Evolutionary conservation across 2,329 filamentous ascomycete genomes (phyloP).

Genomic region (Dothideomycetes sp.): DNA sequence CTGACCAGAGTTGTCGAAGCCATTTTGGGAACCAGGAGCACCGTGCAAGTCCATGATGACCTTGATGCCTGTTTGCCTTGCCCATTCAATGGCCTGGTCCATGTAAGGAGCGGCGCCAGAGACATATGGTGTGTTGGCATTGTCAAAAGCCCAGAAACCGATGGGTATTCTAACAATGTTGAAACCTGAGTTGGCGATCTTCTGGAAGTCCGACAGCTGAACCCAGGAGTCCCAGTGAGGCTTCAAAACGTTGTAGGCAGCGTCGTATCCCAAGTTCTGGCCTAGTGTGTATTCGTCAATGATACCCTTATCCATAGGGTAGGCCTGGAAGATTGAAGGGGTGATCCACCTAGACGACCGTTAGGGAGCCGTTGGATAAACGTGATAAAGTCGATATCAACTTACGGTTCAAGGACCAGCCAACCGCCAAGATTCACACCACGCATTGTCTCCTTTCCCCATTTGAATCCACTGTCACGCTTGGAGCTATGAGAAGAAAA

Average conservation of each 20-base stretch:
- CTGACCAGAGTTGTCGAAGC: constrained; percentile 54
- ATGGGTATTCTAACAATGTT: constrained; percentile 52
- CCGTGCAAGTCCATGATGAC: constrained; percentile 53
- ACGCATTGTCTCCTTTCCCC: constrained; percentile 41
- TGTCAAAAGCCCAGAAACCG: constrained; percentile 51
- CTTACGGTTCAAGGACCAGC: constrained; percentile 39
- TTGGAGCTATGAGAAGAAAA: background rate
- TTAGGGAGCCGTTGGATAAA: background rate
- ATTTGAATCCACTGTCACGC: constrained; percentile 31
- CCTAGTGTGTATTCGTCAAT: constrained; percentile 46
- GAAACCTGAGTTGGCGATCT: constrained; percentile 48
- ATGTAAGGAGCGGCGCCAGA: constrained; percentile 45
- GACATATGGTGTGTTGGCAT: constrained; percentile 42
- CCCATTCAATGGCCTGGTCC: constrained; percentile 49
- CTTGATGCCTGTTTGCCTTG: constrained; percentile 42
- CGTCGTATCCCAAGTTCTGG: constrained; percentile 39
- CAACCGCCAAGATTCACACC: constrained; percentile 45
- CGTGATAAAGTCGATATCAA: constrained; percentile 8
- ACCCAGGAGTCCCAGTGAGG: constrained; percentile 45
- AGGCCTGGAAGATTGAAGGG: constrained; percentile 44
- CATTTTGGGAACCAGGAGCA: constrained; percentile 48
- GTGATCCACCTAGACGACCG: constrained; percentile 41
- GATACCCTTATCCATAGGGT: constrained; percentile 24
- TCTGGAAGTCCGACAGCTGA: constrained; percentile 44
- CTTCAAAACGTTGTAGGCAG: constrained; percentile 36